These are phyloP conservation scores for Lecanicillium sp. DNA, from an alignment of 2,329 filamentous ascomycete species.

Conservation along the genomic window DNA sequence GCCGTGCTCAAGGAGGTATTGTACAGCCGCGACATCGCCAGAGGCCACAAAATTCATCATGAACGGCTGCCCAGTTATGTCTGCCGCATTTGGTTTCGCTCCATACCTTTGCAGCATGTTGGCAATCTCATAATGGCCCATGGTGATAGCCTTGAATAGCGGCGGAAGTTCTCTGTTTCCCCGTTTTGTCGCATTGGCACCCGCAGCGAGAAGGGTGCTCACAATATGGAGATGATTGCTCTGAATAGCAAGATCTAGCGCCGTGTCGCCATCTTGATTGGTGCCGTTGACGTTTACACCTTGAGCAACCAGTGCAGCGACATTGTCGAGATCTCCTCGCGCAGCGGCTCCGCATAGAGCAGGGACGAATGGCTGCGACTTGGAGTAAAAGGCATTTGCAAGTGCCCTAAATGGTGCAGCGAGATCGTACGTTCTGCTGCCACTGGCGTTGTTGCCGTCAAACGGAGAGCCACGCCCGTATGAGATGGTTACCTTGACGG, in stretches of 20 bases:
- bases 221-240: background rate
- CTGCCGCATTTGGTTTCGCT: slow-evolving; percentile 19
- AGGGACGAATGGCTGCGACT: background rate
- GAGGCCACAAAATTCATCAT: background rate
- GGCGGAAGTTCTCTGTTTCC: slow-evolving; percentile 15
- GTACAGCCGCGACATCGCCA: background rate
- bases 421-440: too few species aligned
- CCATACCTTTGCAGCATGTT: slow-evolving; percentile 20
- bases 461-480: too few species aligned
- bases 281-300: background rate
- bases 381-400: too few species aligned
- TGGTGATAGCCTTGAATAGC: slow-evolving; percentile 23
- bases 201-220: background rate
- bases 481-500: too few species aligned
- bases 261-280: background rate
- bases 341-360: background rate
- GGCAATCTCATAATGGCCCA: slow-evolving; percentile 19
- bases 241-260: background rate
- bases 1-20: background rate
- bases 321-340: background rate
- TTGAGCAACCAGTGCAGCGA: background rate
- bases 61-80: background rate
- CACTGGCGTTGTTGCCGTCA: too few species aligned
- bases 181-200: background rate
- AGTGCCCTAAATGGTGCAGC: too few species aligned